Evolutionary conservation across 2,329 filamentous ascomycete genomes (phyloP), one percentile per base, ranked within the genome.

Genomic region (Neonectria coccinea): DNA sequence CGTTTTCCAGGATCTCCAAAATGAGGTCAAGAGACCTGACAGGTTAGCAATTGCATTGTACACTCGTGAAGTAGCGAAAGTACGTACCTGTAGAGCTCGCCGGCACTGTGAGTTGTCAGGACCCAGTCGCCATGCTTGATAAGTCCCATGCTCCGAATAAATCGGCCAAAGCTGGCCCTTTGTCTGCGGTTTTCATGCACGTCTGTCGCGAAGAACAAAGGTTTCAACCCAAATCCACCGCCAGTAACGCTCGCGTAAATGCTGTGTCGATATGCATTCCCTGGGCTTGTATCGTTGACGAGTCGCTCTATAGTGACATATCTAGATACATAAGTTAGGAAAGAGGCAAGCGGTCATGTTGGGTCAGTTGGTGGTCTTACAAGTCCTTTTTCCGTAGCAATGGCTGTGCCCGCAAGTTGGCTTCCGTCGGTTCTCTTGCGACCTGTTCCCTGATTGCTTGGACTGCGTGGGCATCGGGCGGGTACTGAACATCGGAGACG

Each of bases 201-300:
- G 64, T 83, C 80, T 0, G 78, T 80, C 0, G 77, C 76, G 54
- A 84, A 84, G 41, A 83, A 73, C 62, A 84, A 62, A 0, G 77
- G 75, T 0, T 70, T 68, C 0, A 74, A 74, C 0, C 75, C 74
- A 0, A 66, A 74, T 0, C 79, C 79, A 0, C 82, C 82, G 0
- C 82, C 81, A 0, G 82, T 83, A 1, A 73, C 73, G 44, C 79
- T 82, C 0, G 78, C 74, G 55, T 83, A 84, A 3, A 75, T 67
- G 22, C 73, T 74, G 3, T 71, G 73, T 0, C 81, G 79, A 59
- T 79, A 83, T 0, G 68, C 75, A 63, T 82, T 83, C 1, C 73
- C 22, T 0, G 75, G 69, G 27, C 62, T 71, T 0, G 66, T 67
- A 57, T 83, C 81, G 3, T 72, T 53, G 5, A 77, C 71, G 1